A percentile compares a stretch with the other conserved stretches of the same genome.
Conservation (phyloP, 2,329 filamentous ascomycete species). For the Ophiostoma piceae region DNA sequence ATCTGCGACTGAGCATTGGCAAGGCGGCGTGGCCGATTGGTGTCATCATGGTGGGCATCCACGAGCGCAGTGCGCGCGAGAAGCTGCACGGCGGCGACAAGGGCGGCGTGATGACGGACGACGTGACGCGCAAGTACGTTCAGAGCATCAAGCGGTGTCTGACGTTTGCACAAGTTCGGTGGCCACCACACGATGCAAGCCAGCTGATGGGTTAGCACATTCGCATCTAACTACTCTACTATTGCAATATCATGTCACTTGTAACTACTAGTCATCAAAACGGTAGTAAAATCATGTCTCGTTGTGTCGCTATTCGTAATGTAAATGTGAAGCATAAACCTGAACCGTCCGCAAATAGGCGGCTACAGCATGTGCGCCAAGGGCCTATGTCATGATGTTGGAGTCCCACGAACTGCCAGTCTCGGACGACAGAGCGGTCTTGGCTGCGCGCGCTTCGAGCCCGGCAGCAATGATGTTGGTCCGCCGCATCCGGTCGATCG, state of each 20-base stretch:
- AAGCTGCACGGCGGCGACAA: slow-evolving; percentile 85
- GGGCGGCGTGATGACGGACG: slow-evolving; percentile 95
- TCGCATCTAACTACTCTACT: neutral
- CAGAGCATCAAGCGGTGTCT: slow-evolving; percentile 97
- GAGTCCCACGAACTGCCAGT: neutral
- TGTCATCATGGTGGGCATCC: slow-evolving; percentile 99
- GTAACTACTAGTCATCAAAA: neutral
- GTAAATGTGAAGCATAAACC: neutral
- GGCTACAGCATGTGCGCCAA: neutral
- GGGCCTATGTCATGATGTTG: neutral
- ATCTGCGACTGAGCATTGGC: slow-evolving; percentile 85
- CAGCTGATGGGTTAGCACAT: slow-evolving; percentile 79
- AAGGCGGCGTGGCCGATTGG: slow-evolving; percentile 98
- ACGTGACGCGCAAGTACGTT: slow-evolving; percentile 88
- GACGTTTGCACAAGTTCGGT: slow-evolving; percentile 93
- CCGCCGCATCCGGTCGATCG: slow-evolving; percentile 69
- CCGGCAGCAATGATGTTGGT: slow-evolving; percentile 72
- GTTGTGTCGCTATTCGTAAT: neutral
- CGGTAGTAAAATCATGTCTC: neutral
- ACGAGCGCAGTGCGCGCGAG: slow-evolving; percentile 91
- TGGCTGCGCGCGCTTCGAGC: slow-evolving; percentile 47
- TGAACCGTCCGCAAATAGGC: neutral
- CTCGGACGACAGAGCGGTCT: neutral
- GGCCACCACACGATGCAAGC: slow-evolving; percentile 86
- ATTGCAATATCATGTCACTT: neutral